These are phyloP conservation scores for Tetrapisispora arboricola DNA, from an alignment of 805 yeast species.

Conservation along the genomic window DNA sequence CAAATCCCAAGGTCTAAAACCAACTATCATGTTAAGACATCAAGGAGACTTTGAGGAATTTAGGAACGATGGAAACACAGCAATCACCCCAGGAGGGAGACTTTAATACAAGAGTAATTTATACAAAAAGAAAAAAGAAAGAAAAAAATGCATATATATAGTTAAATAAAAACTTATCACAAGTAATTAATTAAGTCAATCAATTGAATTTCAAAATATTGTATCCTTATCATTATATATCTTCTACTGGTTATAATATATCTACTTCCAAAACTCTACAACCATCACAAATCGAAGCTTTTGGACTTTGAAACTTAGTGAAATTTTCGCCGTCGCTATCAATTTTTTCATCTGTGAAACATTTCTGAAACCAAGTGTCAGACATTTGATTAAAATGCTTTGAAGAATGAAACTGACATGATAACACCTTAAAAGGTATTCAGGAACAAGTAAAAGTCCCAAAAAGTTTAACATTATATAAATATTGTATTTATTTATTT, in stretches of 20 bases:
- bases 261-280: no score
- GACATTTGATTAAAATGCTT: neutral
- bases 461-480: no score
- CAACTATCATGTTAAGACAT: slow-evolving; percentile 86
- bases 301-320: no score
- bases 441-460: no score
- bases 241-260: no score
- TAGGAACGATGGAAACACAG: slow-evolving; percentile 11
- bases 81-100: slow-evolving; percentile 23
- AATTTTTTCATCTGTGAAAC: slow-evolving; percentile 10
- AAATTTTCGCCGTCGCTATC: no score
- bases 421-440: neutral
- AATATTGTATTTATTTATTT: no score
- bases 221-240: no score
- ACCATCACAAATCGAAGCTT: no score
- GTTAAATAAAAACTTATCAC: no score
- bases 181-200: no score
- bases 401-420: neutral
- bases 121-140: neutral
- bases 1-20: slow-evolving; percentile 75
- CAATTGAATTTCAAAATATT: no score
- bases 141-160: neutral
- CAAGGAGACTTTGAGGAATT: slow-evolving; percentile 43
- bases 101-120: slow-evolving; percentile 6
- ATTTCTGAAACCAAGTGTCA: slow-evolving; percentile 44